Evolutionary conservation across 2,329 filamentous ascomycete species (phyloP), one percentile per base, ranked within the genome.

Genomic region (Sclerotinia spermophila): DNA sequence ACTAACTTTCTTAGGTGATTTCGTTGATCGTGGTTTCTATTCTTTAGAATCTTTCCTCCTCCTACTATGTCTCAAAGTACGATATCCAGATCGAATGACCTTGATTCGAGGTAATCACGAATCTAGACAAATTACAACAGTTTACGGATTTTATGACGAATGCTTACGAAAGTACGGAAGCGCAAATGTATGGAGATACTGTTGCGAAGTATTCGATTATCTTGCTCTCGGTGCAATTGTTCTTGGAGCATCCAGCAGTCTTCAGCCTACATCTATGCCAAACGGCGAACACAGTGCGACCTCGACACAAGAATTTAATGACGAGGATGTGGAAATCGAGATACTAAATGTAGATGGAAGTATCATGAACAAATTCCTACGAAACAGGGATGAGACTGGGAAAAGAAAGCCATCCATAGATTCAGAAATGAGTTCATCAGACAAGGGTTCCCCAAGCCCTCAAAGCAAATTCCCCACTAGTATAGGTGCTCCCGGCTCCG

Each of bases 101-200:
- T 87, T 98, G 56, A 97, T 98, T 78, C 88, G 95, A 74, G 95
- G 95, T 74, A 97, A 97, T 80, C 94, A 97, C 84, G 95, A 98
- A 82, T 97, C 94, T 59, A 89, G 95, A 71, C 95, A 98, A 81
- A 98, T 98, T 75, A 98, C 95, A 33, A 97, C 93, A 7, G 95
- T 98, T 21, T 98, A 98, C 80, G 95, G 95, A 73, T 98, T 98
- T 83, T 98, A 98, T 83, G 95, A 98, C 79, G 95, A 98, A 83
- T 98, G 95, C 78, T 85, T 97, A 74, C 87, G 95, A 68, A 98
- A 98, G 82, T 98, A 98, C 79, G 95, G 95, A 72, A 97, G 92
- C 79, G 94, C 95, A 51, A 98, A 97, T 77, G 95, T 98, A 1
- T 98, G 95, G 95, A 87, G 93, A 69, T 95, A 97, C 79, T 99